These are phyloP conservation scores for Solanum piurae DNA, from an alignment of 257 asterid genomes.

Conservation along the genomic window DNA sequence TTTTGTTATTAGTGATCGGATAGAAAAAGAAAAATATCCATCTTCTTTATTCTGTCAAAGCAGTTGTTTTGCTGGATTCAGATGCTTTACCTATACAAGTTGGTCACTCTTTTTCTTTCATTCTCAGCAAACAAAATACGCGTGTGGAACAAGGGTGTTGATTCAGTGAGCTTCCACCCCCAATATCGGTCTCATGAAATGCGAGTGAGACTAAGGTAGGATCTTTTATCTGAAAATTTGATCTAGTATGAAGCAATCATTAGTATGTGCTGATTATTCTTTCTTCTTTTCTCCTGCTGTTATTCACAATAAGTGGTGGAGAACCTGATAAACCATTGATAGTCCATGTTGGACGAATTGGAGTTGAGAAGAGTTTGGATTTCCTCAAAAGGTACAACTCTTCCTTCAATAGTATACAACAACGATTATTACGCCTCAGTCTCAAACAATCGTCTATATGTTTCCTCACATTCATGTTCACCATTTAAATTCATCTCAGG, in stretches of 20 bases:
- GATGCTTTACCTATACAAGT: background rate
- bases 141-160: conserved; percentile 94
- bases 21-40: background rate
- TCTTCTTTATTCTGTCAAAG: background rate
- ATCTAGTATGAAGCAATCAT: background rate
- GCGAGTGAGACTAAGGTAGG: conserved; percentile 65
- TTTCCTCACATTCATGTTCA: background rate
- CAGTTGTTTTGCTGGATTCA: background rate
- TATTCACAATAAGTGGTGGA: conserved; percentile 40
- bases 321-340: conserved; percentile 85
- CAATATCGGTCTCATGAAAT: conserved; percentile 53
- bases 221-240: background rate
- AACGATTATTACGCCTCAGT: background rate
- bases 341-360: conserved; percentile 89
- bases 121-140: conserved; percentile 64
- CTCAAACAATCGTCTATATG: background rate
- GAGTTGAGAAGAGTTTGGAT: conserved; percentile 94
- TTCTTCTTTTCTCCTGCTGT: background rate
- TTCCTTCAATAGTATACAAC: background rate
- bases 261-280: background rate
- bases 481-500: background rate
- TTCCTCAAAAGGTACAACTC: conserved; percentile 59
- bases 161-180: conserved; percentile 89
- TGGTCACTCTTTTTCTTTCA: background rate
- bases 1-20: background rate